Percentiles rank a stretch among this genome's conserved stretches.
phyloP scores from a whole-genome alignment of 2,329 filamentous ascomycete genomes.

The Amauroascus verrucosus region DNA sequence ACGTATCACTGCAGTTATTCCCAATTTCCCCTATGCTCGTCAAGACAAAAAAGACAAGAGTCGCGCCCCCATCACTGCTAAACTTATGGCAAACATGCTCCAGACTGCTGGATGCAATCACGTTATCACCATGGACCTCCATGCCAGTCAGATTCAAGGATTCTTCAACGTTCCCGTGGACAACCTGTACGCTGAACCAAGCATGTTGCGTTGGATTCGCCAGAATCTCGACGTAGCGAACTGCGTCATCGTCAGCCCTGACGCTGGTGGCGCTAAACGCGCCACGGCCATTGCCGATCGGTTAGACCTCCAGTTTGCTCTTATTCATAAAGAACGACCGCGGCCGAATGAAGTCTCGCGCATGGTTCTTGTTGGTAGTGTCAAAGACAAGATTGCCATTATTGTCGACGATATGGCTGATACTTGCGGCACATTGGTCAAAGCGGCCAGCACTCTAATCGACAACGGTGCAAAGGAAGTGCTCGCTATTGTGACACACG shows the following conservation, averaged over 20 bases:
- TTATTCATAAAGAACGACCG: slow-evolving; percentile 94
- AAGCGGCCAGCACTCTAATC: slow-evolving; percentile 82
- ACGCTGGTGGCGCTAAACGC: slow-evolving; percentile 90
- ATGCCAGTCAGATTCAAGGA: slow-evolving; percentile 86
- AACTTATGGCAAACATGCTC: slow-evolving; percentile 94
- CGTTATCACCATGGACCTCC: slow-evolving; percentile 92
- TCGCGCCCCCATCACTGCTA: slow-evolving; percentile 89
- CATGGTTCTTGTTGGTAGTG: slow-evolving; percentile 94
- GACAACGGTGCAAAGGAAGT: slow-evolving; percentile 78
- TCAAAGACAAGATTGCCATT: slow-evolving; percentile 82
- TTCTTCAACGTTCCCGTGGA: slow-evolving; percentile 81
- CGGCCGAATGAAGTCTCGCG: slow-evolving; percentile 83
- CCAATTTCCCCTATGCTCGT: slow-evolving; percentile 91
- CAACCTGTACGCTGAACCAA: slow-evolving; percentile 88
- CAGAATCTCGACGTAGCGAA: slow-evolving; percentile 73
- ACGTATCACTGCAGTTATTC: slow-evolving; percentile 88
- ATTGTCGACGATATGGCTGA: slow-evolving; percentile 98
- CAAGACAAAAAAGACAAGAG: slow-evolving; percentile 98
- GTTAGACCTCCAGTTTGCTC: slow-evolving; percentile 78
- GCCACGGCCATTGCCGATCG: slow-evolving; percentile 89
- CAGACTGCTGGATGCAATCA: slow-evolving; percentile 88
- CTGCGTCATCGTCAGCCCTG: slow-evolving; percentile 87
- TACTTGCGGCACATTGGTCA: slow-evolving; percentile 78
- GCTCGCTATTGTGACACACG: slow-evolving; percentile 90
- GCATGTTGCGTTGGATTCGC: slow-evolving; percentile 80